Percentiles rank a stretch among this genome's conserved stretches.
Evolutionary conservation across 345 rosid species (phyloP).

Genomic region (Rhizophora apiculata): DNA sequence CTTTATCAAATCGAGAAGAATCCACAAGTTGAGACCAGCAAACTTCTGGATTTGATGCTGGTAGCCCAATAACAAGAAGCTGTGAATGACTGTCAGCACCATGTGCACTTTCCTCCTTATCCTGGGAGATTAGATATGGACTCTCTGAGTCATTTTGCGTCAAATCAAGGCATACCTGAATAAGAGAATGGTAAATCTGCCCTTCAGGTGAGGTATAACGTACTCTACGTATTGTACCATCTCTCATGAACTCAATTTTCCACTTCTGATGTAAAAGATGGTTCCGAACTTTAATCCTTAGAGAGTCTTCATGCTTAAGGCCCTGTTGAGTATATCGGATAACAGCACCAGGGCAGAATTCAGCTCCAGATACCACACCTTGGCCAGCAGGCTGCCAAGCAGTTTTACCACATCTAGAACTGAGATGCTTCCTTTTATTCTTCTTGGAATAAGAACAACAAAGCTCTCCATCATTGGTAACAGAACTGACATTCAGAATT

Average conservation of each 20-base stretch:
- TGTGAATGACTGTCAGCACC: conserved; percentile 11
- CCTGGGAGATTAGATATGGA: conserved; percentile 8
- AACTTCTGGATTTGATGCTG: conserved; percentile 6
- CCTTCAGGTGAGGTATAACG: conserved; percentile 67
- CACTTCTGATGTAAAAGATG: conserved; percentile 59
- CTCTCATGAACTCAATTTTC: conserved; percentile 41
- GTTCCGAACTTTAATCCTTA: conserved; percentile 31
- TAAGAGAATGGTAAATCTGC: conserved; percentile 50
- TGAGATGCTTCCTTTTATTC: background rate
- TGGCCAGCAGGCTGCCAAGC: conserved; percentile 43
- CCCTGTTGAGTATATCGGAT: conserved; percentile 25
- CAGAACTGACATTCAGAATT: conserved; percentile 17
- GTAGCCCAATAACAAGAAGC: conserved; percentile 6
- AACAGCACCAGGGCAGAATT: conserved; percentile 53
- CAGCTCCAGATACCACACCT: conserved; percentile 42
- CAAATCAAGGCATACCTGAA: conserved; percentile 41
- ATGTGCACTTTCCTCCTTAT: conserved; percentile 10
- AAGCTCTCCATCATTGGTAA: conserved; percentile 14
- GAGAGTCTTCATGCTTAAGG: background rate
- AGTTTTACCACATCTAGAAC: conserved; percentile 6
- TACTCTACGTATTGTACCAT: conserved; percentile 16
- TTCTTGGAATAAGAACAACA: conserved; percentile 20
- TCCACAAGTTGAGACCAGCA: conserved; percentile 8
- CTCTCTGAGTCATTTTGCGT: background rate
- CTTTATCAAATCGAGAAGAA: conserved; percentile 10